phyloP scores from a whole-genome alignment of 2,329 filamentous ascomycete species.

The Cercospora sesami region DNA sequence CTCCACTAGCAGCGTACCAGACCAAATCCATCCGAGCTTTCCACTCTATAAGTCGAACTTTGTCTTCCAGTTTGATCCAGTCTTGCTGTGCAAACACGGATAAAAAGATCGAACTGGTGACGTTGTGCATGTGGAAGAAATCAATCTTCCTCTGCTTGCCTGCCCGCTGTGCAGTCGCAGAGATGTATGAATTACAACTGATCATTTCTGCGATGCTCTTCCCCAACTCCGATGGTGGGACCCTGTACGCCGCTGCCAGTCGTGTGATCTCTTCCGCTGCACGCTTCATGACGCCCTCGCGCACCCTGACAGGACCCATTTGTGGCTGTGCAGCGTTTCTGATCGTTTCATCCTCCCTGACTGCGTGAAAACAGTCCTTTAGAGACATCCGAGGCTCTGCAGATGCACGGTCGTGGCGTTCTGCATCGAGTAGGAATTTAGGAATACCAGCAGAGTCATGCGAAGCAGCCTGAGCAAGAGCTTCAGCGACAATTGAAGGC shows the following conservation, averaged over 20 bases:
- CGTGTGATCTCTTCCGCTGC: background rate
- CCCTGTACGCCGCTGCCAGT: background rate
- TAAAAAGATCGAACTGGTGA: background rate
- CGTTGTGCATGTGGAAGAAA: background rate
- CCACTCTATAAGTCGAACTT: background rate
- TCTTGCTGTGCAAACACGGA: background rate
- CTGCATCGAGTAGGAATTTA: background rate
- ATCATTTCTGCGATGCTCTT: background rate
- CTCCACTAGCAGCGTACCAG: background rate
- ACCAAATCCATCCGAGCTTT: background rate
- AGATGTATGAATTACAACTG: background rate
- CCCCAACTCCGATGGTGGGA: background rate
- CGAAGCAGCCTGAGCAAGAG: background rate
- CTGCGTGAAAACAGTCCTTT: background rate
- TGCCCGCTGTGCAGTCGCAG: background rate
- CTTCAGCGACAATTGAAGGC: background rate
- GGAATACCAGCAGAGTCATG: background rate
- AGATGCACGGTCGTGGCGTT: background rate
- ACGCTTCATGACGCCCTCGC: background rate
- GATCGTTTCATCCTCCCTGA: background rate
- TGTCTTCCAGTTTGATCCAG: background rate
- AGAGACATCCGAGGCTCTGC: background rate
- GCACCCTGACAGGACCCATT: background rate
- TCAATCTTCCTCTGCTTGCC: background rate
- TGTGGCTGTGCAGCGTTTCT: background rate